Evolutionary conservation across 139 green algal genomes (phyloP), one percentile per base, ranked within the genome.

Genomic region (Auxenochlorella pyrenoidosa): DNA sequence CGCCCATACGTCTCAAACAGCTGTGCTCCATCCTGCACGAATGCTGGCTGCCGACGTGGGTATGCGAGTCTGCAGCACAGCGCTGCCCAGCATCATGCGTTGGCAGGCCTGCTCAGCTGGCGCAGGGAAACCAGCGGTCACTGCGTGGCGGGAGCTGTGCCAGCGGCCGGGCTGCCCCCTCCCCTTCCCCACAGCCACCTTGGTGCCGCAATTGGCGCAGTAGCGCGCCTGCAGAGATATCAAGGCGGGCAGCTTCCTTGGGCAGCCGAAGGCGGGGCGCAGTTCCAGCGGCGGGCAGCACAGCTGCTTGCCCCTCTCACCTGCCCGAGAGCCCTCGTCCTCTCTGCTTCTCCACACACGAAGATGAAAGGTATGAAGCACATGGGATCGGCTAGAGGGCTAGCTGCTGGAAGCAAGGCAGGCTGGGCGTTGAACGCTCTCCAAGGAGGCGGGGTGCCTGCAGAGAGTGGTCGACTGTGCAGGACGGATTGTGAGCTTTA

Each of bases 181-280:
- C 65, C 68, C 1, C 77, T 44, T 68, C 51, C 34, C 5, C 26
- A 2, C 26, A 34, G 5, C 28, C 36, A 72, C 68, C 68, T 87
- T 87, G 5, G 82, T 87, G 30, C 71, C 44, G 68, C 82, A 87
- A 34, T 87, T 87, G 24, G 82, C 82, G 36, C 82, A 87, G 82
- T 41, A 87, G 24, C 82, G 68, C 2, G 82, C 68, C 47, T 63
- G 54, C 12, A 63, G 54, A 13, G 18, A 2, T 4, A 13, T 8
- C 16, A 63, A 24, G 16, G 54, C 54, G 16, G 54, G 54, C 54
- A 63, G 54, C 2, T n/a, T n/a, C 15, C 54, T 22, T 24, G 16
- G 22, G 54, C 12, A 63, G 54, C 54, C 13, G 54, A 24, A 63
- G 2, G 3, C 18, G 54, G 54, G 54, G 54, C 47, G 54, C 54